Evolutionary conservation across 2,329 filamentous ascomycete species (phyloP), one percentile per base, ranked within the genome.

Genomic region (Arthrobotrys sinensis): DNA sequence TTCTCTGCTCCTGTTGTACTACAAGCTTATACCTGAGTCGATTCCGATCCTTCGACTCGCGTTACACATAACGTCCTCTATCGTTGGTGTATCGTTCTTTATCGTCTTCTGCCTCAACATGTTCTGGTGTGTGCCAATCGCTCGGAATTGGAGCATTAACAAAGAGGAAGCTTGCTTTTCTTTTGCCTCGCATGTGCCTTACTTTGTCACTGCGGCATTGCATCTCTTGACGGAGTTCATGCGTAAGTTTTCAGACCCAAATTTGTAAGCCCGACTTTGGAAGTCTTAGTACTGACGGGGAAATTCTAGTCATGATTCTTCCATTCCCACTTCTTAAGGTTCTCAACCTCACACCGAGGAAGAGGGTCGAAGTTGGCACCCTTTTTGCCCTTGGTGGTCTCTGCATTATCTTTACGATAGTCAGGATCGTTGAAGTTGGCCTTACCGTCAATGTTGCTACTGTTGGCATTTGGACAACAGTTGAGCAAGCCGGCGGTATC

Each of bases 11-110:
- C 67, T 78, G 12, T 46, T 78, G 75, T 78, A 78, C 34, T 78
- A 78, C 75, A 78, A 78, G 67, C 60, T 78, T 45, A 78, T 78
- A 34, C 75, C 75, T 24, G 67, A 72, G 34, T 78, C 75, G 34
- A 78, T 78, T 11, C 75, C 75, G 12, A 78, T 55, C n/a, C 66
- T 78, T 53, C 66, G 69, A 38, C 46, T 79, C 45, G 76, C 63
- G 68, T 75, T 79, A 66, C 68, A 75, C 60, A 53, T 73, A 19
- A 73, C 76, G 34, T 66, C 68, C 10, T 28, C 40, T 19, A n/a
- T 79, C 36, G 16, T 69, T 32, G 68, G 63, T 12, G 55, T 52
- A 32, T 79, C 76, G 12, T 79, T 73, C 50, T 32, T 79, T 19
- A 50, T 79, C 4, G 46, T 75, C 6, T 16, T 79, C 21, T 69